Evolutionary conservation across 2,329 filamentous ascomycete species (phyloP), one percentile per base, ranked within the genome.

Genomic region (Neopestalotiopsis sp.): DNA sequence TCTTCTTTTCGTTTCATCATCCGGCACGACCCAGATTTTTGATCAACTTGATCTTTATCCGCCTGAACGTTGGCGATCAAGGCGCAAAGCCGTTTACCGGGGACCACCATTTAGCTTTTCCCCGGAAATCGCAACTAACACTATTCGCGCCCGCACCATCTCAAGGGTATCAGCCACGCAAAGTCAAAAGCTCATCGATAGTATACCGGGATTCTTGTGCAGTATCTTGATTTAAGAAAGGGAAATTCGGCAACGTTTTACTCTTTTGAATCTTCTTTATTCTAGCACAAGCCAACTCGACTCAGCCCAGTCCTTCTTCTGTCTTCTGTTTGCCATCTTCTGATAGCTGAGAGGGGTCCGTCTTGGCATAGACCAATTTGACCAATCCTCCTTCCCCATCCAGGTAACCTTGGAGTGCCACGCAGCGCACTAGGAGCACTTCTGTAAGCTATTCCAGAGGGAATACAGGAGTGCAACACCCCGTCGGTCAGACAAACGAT

Each of bases 361-460:
- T 74, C 68, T 76, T 72, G 72, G 72, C 69, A 71, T 20, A 38
- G 65, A n/a, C 30, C 57, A 63, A 38, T 65, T 64, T 66, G 66
- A 67, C 62, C 66, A 66, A 72, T 71, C 71, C 74, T 78, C 77
- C 77, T 78, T 76, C 75, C 76, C 69, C 74, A 77, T 75, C 69
- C 73, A 74, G 76, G 72, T 72, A 71, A 71, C 74, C 75, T 75
- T 69, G 70, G 69, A 70, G 17, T 75, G 71, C 20, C 72, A 69
- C 70, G 30, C 34, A 59, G 32, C 32, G 67, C 70, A 70, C 72
- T 65, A 70, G 68, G 67, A 68, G 14, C 68, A 66, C 60, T 63
- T 38, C 59, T 38, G 59, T 64, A 67, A 73, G 69, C 68, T 67
- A 70, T 68, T 72, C 70, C 61, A 45, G 66, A 64, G 68, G 69